These are phyloP conservation scores for Amborella trichopoda DNA, from an alignment of 164 flowering plant species.

Conservation along the genomic window DNA sequence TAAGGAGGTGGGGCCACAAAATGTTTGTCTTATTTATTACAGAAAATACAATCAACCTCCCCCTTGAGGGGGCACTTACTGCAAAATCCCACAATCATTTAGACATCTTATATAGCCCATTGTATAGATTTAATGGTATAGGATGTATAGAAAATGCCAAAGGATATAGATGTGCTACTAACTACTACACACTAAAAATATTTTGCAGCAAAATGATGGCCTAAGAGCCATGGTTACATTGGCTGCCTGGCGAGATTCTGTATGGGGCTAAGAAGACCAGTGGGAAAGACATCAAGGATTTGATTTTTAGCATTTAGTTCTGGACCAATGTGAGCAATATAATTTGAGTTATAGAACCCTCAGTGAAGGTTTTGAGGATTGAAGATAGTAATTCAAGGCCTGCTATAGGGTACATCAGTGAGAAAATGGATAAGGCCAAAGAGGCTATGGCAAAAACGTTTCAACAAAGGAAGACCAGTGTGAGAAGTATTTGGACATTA, in stretches of 20 bases:
- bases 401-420: conserved; percentile 75
- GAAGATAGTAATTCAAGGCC: conserved; percentile 47
- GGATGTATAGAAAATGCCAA: no score
- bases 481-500: conserved; percentile 59
- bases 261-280: conserved; percentile 49
- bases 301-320: conserved; percentile 26
- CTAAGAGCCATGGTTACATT: no score
- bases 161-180: no score
- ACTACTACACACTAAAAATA: no score
- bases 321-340: no score
- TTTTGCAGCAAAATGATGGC: conserved; percentile 45
- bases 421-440: conserved; percentile 61
- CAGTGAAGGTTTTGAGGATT: conserved; percentile 46
- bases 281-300: conserved; percentile 44
- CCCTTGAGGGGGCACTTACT: no score
- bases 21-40: conserved; percentile 75
- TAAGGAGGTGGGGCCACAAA: conserved; percentile 49
- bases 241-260: conserved; percentile 87
- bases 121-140: no score
- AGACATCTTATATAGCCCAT: no score
- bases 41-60: conserved; percentile 35
- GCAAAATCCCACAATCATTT: no score
- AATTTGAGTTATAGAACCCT: no score
- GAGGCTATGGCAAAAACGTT: conserved; percentile 67
- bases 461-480: conserved; percentile 48